Base-by-base conservation (phyloP, 768 basidiomycete genomes). In the Multifurca ochricompacta region DNA sequence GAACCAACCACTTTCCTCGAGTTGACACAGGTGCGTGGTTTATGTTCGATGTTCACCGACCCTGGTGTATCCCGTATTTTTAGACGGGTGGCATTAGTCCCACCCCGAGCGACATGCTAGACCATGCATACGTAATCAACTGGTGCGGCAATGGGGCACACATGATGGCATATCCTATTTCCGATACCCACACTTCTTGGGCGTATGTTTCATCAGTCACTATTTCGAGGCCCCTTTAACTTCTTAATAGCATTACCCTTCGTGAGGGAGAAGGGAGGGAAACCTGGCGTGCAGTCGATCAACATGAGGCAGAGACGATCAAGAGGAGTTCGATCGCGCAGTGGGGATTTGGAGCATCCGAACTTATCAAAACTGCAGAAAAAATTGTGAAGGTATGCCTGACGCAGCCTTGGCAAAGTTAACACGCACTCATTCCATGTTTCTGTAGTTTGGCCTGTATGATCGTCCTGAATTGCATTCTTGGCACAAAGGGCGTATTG, bases 401-500 rank as follows among this genome's bases (percentile, higher is more conserved):
- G 30, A 23, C n/a, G 14, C 4, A 21, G 10, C 47, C 27, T 27
- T 46, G 18, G 18, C n/a, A n/a, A 13, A 23, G 18, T 10, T 10
- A 2, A 39, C 6, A 8, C 3, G 7, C 10, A 8, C 18, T 23
- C 18, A 9, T 1, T 39, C 7, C 1, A 30, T n/a, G 1, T 16
- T 25, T 16, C 6, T 34, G 13, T 11, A 74, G 72, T 74, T 68
- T 56, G 75, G 73, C 5, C 51, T 75, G 46, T 76, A 76, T 56
- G 73, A 74, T 58, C 71, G 74, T 16, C 71, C 71, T 7, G 70
- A 72, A 41, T 60, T 75, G 25, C 55, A 63, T 27, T 62, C 66
- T 3, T 76, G 75, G 75, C 69, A 74, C 58, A 66, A 68, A 35
- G 71, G 71, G 23, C 67, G 74, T 11, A 69, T 75, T 10, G 66